Evolutionary conservation across 495 filamentous ascomycete genomes (phyloP).

Genomic region (Tuber melanosporum): DNA sequence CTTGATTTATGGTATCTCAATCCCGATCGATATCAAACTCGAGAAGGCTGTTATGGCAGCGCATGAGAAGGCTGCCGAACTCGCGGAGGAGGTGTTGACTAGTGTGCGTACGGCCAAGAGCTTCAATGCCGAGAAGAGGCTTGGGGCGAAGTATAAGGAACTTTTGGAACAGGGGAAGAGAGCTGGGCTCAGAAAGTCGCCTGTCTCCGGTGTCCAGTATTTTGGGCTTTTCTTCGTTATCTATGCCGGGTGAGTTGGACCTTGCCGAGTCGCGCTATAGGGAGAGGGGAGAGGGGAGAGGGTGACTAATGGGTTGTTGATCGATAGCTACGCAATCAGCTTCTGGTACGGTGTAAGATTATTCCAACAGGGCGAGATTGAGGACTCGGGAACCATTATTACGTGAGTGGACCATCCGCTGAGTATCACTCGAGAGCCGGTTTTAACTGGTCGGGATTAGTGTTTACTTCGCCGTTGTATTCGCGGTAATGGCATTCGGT

Average conservation of each 20-base stretch:
- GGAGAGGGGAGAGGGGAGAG: background rate
- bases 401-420: slow-evolving; percentile 44
- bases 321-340: slow-evolving; percentile 44
- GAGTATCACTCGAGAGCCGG: background rate
- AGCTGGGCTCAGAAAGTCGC: slow-evolving; percentile 51
- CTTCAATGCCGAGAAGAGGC: slow-evolving; percentile 55
- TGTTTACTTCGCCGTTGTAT: slow-evolving; percentile 55
- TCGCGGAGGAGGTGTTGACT: slow-evolving; percentile 55
- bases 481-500: slow-evolving; percentile 50
- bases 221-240: slow-evolving; percentile 31
- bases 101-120: slow-evolving; percentile 58
- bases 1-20: slow-evolving; percentile 51
- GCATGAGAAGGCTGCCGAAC: slow-evolving; percentile 55
- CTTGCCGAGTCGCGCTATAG: background rate
- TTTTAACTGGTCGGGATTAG: slow-evolving; percentile 25
- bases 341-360: slow-evolving; percentile 47
- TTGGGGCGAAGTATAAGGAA: slow-evolving; percentile 49
- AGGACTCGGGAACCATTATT: slow-evolving; percentile 48
- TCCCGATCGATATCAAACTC: slow-evolving; percentile 55
- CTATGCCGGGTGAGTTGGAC: slow-evolving; percentile 27
- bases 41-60: slow-evolving; percentile 53
- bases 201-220: slow-evolving; percentile 46
- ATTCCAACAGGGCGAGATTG: slow-evolving; percentile 44
- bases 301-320: slow-evolving; percentile 15
- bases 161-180: slow-evolving; percentile 56